Evolutionary conservation across 148 eudicot species (phyloP), one percentile per base, ranked within the genome.

Genomic region (Gaultheria prostrata): DNA sequence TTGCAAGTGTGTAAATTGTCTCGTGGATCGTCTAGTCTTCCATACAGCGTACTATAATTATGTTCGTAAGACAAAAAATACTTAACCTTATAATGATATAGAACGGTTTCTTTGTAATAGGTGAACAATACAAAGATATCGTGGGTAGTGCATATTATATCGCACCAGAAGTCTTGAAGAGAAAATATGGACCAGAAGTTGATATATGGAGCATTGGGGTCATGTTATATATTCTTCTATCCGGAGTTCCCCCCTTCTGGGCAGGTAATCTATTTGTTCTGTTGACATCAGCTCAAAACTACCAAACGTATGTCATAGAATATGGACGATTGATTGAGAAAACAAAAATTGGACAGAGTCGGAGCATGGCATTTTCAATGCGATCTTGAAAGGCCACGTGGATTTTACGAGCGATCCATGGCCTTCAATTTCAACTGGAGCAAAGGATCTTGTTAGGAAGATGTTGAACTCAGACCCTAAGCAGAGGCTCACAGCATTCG

Each of bases 321-420:
- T 50, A 50, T 30, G n/a, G 17, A 30, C 32, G 10, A 78, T 32
- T 78, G 46, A 78, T 33, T 78, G 10, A 15, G 57, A 3, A 8
- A 53, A 30, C 12, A n/a, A 21, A 67, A 7, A 5, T 39, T 49
- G 81, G 73, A 18, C 89, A 97, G 99, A 97, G 89, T 90, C 98
- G 81, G 99, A 97, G 87, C 91, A 93, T 82, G 98, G 99, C 70
- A 97, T 97, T 76, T 97, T 97, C 89, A 97, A 97, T 26, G 96
- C 99, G 13, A 95, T 97, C 85, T 87, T 97, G 84, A 91, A 94
- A 9, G 98, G 92, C 48, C 98, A 95, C 54, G 32, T 97, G 3
- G 99, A 97, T 85, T 97, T 97, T 82, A 84, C 93, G 11, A 90
- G 91, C 43, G 99, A 97, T 84, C 99, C 99, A 51, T 97, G 98